A percentile compares a stretch with the other conserved stretches of the same genome.
Evolutionary conservation across 2,329 filamentous ascomycete species (phyloP).

Genomic region (Bimuria novae-zelandiae): DNA sequence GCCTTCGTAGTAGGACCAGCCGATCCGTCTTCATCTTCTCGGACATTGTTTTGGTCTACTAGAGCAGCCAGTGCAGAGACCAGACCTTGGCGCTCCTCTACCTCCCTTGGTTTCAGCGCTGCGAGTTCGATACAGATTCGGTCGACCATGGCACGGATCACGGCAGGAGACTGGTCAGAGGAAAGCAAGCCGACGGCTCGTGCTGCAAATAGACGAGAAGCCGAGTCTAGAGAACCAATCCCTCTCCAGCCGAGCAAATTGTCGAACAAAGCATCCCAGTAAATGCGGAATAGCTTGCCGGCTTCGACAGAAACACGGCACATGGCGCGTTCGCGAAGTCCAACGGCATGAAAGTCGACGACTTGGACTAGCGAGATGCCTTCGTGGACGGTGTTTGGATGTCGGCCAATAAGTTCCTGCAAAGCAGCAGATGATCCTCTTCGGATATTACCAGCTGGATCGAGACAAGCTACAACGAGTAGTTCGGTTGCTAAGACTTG

Average conservation of each 20-base stretch:
- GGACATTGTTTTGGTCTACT: constrained; percentile 12
- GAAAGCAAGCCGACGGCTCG: constrained; percentile 67
- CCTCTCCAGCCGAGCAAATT: constrained; percentile 84
- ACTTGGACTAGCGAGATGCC: constrained; percentile 86
- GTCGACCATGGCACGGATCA: constrained; percentile 45
- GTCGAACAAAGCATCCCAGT: constrained; percentile 71
- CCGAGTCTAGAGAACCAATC: constrained; percentile 76
- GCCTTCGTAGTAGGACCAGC: not conserved
- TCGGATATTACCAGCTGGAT: constrained; percentile 90
- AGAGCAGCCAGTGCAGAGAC: constrained; percentile 58
- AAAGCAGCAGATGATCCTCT: constrained; percentile 90
- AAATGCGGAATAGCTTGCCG: constrained; percentile 65
- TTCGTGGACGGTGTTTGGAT: constrained; percentile 80
- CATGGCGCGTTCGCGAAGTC: constrained; percentile 81
- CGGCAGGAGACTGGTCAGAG: constrained; percentile 45
- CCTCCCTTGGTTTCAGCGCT: constrained; percentile 60
- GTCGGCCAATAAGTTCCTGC: constrained; percentile 90
- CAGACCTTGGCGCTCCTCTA: constrained; percentile 72
- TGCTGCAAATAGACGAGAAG: constrained; percentile 74
- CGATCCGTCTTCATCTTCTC: not conserved
- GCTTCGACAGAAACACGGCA: constrained; percentile 74
- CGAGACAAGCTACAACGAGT: constrained; percentile 79
- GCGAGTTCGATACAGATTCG: constrained; percentile 52
- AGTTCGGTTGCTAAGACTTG: constrained; percentile 82
- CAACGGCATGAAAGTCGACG: constrained; percentile 92